A percentile compares a stretch with the other conserved stretches of the same genome.
Evolutionary conservation across 2,329 filamentous ascomycete species (phyloP).

Genomic region (Cladosporium colombiae): DNA sequence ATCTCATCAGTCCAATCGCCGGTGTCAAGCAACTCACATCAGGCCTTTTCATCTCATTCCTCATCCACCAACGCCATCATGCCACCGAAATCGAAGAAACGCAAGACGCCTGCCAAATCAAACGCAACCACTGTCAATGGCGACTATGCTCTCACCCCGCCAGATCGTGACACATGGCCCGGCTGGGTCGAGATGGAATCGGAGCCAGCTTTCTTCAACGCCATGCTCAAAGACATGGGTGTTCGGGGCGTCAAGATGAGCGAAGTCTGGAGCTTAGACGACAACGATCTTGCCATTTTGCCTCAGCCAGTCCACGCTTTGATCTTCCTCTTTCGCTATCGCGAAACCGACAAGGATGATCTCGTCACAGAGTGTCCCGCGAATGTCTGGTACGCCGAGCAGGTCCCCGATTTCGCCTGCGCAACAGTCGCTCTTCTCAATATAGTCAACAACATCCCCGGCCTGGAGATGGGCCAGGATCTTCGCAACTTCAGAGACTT

Average conservation of each 20-base stretch:
- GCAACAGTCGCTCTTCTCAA: constrained; percentile 92
- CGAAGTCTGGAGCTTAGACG: constrained; percentile 74
- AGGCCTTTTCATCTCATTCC: not conserved
- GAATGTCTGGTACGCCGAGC: constrained; percentile 90
- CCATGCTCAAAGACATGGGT: constrained; percentile 77
- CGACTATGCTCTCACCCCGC: not conserved
- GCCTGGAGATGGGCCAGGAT: constrained; percentile 67
- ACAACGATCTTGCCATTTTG: constrained; percentile 62
- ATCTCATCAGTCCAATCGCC: not conserved
- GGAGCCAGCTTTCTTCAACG: constrained; percentile 84
- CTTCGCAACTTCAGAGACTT: constrained; percentile 72
- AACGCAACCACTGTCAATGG: not conserved
- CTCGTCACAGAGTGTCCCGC: constrained; percentile 57
- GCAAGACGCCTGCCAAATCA: constrained; percentile 17
- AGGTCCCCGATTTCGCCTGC: constrained; percentile 83
- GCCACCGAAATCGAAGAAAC: constrained; percentile 24
- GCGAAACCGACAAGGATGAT: constrained; percentile 55
- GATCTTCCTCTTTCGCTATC: constrained; percentile 81
- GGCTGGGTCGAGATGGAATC: constrained; percentile 87
- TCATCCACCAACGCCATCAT: constrained; percentile 12
- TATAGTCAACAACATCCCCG: constrained; percentile 81
- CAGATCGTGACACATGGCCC: constrained; percentile 62
- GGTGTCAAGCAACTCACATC: not conserved
- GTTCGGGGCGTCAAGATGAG: constrained; percentile 71
- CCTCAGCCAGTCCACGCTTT: constrained; percentile 76